These are phyloP conservation scores for Gastrolobium villosum DNA, from an alignment of 306 rosid species.

Conservation along the genomic window DNA sequence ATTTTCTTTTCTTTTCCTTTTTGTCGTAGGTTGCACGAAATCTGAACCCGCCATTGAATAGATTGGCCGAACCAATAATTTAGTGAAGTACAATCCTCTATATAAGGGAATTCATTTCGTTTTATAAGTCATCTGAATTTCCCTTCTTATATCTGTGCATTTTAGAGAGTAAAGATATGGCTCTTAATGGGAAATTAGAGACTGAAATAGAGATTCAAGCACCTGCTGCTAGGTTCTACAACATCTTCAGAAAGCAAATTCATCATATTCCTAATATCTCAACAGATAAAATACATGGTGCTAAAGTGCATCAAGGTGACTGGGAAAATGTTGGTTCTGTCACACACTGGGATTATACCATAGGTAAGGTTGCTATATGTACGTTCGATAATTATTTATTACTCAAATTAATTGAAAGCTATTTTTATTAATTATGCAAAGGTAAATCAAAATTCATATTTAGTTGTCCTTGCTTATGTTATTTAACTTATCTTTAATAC, in stretches of 20 bases:
- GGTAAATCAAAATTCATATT: too few relatives aligned
- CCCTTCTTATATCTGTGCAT: not conserved
- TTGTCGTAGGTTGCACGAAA: not conserved
- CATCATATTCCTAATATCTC: constrained; percentile 42
- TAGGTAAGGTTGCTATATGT: constrained; percentile 41
- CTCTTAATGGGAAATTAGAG: constrained; percentile 50
- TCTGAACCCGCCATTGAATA: too few relatives aligned
- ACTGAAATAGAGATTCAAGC: constrained; percentile 46
- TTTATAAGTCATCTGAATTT: too few relatives aligned
- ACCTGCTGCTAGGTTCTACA: constrained; percentile 45
- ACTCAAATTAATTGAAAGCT: not conserved
- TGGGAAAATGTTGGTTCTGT: constrained; percentile 61
- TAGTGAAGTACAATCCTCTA: too few relatives aligned
- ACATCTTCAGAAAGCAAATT: constrained; percentile 25
- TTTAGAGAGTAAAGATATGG: constrained; percentile 33
- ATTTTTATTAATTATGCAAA: not conserved
- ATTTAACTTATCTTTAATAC: not conserved
- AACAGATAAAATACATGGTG: constrained; percentile 34
- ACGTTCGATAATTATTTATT: not conserved
- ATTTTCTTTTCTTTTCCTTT: not conserved
- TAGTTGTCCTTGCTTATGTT: too few relatives aligned
- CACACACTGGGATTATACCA: constrained; percentile 51
- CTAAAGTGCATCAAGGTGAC: constrained; percentile 63
- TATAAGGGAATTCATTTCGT: not conserved
- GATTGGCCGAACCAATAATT: too few relatives aligned